phyloP scores from a whole-genome alignment of 1,284 basidiomycete genomes.

The Naganishia sp. region DNA sequence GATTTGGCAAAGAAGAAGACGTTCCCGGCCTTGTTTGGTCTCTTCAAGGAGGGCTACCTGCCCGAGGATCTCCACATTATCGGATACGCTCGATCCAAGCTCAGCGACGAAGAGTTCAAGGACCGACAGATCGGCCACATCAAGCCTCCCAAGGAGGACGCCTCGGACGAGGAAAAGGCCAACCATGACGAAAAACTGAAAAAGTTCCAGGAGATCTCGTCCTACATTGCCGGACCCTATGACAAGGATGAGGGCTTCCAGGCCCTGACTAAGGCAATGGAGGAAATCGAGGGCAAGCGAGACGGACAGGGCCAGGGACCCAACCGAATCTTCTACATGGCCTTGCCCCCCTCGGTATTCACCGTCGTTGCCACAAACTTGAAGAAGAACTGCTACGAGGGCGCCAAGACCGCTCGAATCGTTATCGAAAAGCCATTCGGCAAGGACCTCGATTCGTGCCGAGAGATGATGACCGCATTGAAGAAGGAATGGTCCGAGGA shows the following conservation, averaged over 20 bases:
- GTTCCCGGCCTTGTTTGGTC: constrained; percentile 86
- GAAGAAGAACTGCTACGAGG: constrained; percentile 74
- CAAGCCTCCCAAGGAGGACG: constrained; percentile 70
- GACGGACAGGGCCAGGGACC: constrained; percentile 52
- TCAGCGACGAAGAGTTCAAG: constrained; percentile 82
- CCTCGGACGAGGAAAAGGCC: constrained; percentile 47
- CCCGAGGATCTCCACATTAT: constrained; percentile 83
- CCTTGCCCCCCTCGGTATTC: constrained; percentile 91
- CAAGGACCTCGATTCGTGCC: constrained; percentile 84
- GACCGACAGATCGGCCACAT: constrained; percentile 79
- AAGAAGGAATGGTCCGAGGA: constrained; percentile 89
- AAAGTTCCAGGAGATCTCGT: constrained; percentile 74
- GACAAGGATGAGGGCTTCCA: constrained; percentile 78
- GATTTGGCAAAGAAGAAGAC: constrained; percentile 99
- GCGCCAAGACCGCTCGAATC: constrained; percentile 77
- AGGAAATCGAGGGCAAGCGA: constrained; percentile 69
- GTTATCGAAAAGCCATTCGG: constrained; percentile 97
- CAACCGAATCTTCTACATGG: constrained; percentile 89
- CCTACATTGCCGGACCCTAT: constrained; percentile 84
- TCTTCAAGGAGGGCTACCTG: constrained; percentile 76
- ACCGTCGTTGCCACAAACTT: constrained; percentile 79
- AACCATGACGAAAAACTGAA: constrained; percentile 62
- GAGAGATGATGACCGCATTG: constrained; percentile 72
- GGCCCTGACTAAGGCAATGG: constrained; percentile 71
- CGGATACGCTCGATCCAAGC: constrained; percentile 93